A percentile compares a stretch with the other conserved stretches of the same genome.
phyloP scores from a whole-genome alignment of 192 early-diverging fungal species.

The Dissophora globulifera region DNA sequence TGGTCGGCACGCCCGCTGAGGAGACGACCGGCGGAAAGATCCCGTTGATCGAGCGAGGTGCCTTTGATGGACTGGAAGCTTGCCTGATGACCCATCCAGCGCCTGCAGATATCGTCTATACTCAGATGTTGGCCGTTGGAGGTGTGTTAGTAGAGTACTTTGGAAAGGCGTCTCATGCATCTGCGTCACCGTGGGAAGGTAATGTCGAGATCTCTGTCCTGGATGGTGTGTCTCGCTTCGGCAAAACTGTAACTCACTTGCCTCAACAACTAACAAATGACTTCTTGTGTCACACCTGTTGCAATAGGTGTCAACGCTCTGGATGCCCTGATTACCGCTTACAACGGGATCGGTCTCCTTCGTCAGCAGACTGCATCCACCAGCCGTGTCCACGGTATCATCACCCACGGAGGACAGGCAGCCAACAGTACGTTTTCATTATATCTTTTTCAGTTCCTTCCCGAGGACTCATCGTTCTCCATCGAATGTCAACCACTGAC shows the following conservation, averaged over 20 bases:
- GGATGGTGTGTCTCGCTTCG: background rate
- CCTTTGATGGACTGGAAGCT: slow-evolving; percentile 76
- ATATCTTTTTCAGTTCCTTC: background rate
- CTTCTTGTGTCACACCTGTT: background rate
- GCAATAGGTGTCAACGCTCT: slow-evolving; percentile 77
- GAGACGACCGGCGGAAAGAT: slow-evolving; percentile 80
- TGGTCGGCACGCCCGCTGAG: slow-evolving; percentile 85
- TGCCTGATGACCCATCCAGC: slow-evolving; percentile 88
- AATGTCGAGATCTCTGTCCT: background rate
- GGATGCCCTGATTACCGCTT: slow-evolving; percentile 74
- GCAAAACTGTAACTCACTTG: background rate
- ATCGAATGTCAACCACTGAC: too few species aligned
- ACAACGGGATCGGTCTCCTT: slow-evolving; percentile 72
- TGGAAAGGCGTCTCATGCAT: slow-evolving; percentile 79
- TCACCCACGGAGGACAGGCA: slow-evolving; percentile 77
- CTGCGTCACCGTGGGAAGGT: slow-evolving; percentile 68
- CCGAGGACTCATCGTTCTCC: too few species aligned
- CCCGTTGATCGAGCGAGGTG: slow-evolving; percentile 69
- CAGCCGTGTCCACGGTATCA: slow-evolving; percentile 78
- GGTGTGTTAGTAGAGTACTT: slow-evolving; percentile 69
- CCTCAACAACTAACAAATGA: slow-evolving; percentile 68
- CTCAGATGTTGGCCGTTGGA: slow-evolving; percentile 53
- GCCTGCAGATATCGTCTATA: slow-evolving; percentile 60
- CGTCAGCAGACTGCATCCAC: slow-evolving; percentile 79
- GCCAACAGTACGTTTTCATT: slow-evolving; percentile 52